A percentile compares a stretch with the other conserved stretches of the same genome.
phyloP scores from a whole-genome alignment of 139 green algal species.

The Chlorella sp. region DNA sequence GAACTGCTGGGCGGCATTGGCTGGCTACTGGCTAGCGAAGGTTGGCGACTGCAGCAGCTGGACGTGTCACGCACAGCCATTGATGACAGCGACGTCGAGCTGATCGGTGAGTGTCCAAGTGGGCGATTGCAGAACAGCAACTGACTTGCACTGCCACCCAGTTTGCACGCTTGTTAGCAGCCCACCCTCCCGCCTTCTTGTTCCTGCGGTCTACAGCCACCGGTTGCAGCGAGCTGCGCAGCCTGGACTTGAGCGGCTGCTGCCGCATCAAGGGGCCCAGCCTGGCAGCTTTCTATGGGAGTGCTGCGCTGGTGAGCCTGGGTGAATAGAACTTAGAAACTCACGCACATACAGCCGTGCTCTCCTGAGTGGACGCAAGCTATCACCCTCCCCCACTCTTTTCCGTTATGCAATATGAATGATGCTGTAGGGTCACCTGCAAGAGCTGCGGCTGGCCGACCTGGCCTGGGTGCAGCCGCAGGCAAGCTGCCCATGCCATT shows the following conservation, averaged over 20 bases:
- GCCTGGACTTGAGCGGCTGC: constrained; percentile 3
- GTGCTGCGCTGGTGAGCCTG: neutral
- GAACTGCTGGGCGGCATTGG: constrained; percentile 16
- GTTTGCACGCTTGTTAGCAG: too few relatives aligned
- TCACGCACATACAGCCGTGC: too few relatives aligned
- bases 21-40: constrained; percentile 6
- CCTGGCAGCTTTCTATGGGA: neutral
- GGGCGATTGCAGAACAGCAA: too few relatives aligned
- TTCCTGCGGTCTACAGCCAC: neutral
- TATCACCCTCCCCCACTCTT: too few relatives aligned
- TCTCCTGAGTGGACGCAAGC: too few relatives aligned
- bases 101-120: neutral
- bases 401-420: too few relatives aligned
- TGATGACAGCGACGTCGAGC: neutral
- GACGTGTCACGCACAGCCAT: neutral
- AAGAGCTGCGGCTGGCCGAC: neutral
- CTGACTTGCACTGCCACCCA: too few relatives aligned
- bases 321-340: too few relatives aligned
- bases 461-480: constrained; percentile 5
- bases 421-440: neutral
- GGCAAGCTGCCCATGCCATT: too few relatives aligned
- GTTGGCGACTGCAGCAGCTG: neutral
- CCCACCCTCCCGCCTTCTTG: too few relatives aligned
- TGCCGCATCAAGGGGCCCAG: neutral
- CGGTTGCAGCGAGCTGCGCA: neutral